These are phyloP conservation scores for Mallotus repandus DNA, from an alignment of 441 rosid genomes.

Conservation along the genomic window DNA sequence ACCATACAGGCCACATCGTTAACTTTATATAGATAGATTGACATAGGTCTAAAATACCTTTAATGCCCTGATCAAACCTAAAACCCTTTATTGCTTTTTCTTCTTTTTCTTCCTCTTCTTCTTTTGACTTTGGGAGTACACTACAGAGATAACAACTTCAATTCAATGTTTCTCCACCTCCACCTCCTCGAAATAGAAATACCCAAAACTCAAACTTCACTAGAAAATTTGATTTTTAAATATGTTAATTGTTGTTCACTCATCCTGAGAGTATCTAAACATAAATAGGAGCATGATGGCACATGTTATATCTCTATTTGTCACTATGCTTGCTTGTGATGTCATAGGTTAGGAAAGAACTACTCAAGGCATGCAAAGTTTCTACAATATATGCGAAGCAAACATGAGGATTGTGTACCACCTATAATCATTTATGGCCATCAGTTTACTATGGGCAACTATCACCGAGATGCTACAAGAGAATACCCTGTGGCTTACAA, in stretches of 20 bases:
- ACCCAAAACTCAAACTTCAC: no score
- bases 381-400: slow-evolving; percentile 58
- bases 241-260: no score
- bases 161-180: no score
- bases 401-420: slow-evolving; percentile 58
- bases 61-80: no score
- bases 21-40: no score
- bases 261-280: not conserved
- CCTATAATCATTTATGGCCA: slow-evolving; percentile 78
- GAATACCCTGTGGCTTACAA: slow-evolving; percentile 90
- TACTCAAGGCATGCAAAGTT: slow-evolving; percentile 65
- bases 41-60: no score
- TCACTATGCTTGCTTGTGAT: slow-evolving; percentile 11
- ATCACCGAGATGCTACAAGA: slow-evolving; percentile 89
- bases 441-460: slow-evolving; percentile 70
- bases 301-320: not conserved
- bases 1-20: no score
- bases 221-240: no score
- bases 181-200: no score
- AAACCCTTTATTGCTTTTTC: no score
- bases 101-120: accelerated
- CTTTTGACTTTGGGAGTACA: accelerated
- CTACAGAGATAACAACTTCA: no score
- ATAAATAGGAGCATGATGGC: not conserved
- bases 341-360: slow-evolving; percentile 54